Evolutionary conservation across 257 asterid genomes (phyloP).

Genomic region (Ajuga chamaepitys): DNA sequence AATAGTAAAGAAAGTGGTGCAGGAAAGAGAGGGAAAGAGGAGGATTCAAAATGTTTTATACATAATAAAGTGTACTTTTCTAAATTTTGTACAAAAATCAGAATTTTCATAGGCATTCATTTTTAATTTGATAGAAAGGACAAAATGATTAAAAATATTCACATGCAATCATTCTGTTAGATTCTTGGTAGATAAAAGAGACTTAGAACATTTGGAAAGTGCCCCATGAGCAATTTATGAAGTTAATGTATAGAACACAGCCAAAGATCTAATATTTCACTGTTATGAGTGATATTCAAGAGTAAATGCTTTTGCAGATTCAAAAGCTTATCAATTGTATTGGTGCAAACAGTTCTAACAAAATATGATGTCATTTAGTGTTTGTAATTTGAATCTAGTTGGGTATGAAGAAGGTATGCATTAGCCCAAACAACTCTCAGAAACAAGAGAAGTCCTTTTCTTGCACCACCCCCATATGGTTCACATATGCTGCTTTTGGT

Average conservation of each 20-base stretch:
- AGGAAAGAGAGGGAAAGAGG: too few species aligned
- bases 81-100: too few species aligned
- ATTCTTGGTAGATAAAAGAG: neutral
- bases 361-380: neutral
- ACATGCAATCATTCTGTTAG: too few species aligned
- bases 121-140: too few species aligned
- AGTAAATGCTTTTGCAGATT: neutral
- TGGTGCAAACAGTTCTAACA: neutral
- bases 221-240: neutral
- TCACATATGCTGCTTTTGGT: too few species aligned
- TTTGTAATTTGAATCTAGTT: neutral
- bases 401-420: neutral
- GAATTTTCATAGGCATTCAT: too few species aligned
- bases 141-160: too few species aligned
- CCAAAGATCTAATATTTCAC: neutral
- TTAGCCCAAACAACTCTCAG: neutral
- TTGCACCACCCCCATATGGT: too few species aligned
- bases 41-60: too few species aligned
- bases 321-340: neutral
- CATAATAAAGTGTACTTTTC: too few species aligned
- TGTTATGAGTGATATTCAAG: neutral
- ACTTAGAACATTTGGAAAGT: neutral
- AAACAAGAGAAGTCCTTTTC: neutral
- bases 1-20: too few species aligned
- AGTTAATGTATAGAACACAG: neutral